phyloP scores from a whole-genome alignment of 1,284 basidiomycete species.

The Malassezia caprae region DNA sequence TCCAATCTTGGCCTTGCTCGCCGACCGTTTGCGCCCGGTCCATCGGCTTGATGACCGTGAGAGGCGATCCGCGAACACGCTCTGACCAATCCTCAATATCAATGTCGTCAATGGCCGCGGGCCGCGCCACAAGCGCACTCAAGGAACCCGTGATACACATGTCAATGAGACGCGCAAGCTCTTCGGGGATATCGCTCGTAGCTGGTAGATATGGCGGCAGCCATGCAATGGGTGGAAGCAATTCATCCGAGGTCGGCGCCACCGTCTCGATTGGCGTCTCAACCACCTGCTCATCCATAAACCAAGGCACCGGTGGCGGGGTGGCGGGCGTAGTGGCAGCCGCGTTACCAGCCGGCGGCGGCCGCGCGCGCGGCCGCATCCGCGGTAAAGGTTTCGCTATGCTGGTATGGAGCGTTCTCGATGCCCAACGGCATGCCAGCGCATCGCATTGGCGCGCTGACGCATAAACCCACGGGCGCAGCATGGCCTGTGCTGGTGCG shows the following conservation, averaged over 20 bases:
- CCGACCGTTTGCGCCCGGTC: slow-evolving; percentile 11
- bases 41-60: slow-evolving; percentile 32
- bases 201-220: slow-evolving; percentile 13
- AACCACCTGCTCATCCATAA: slow-evolving; percentile 29
- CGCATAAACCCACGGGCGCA: background rate
- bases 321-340: background rate
- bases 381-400: background rate
- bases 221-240: slow-evolving; percentile 10
- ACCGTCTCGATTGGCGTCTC: slow-evolving; percentile 15
- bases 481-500: background rate
- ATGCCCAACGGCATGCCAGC: background rate
- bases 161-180: slow-evolving; percentile 22
- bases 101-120: slow-evolving; percentile 1
- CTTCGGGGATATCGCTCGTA: slow-evolving; percentile 19
- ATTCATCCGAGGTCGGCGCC: background rate
- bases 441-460: background rate
- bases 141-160: slow-evolving; percentile 25
- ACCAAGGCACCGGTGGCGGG: slow-evolving; percentile 26
- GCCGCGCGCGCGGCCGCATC: background rate
- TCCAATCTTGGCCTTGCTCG: slow-evolving; percentile 30
- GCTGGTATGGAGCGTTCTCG: slow-evolving; percentile 1
- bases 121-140: slow-evolving; percentile 25
- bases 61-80: slow-evolving; percentile 19
- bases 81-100: slow-evolving; percentile 21
- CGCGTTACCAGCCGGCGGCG: background rate